Conservation (phyloP, 2,329 filamentous ascomycete species). For the Cladophialophora carrionii region DNA sequence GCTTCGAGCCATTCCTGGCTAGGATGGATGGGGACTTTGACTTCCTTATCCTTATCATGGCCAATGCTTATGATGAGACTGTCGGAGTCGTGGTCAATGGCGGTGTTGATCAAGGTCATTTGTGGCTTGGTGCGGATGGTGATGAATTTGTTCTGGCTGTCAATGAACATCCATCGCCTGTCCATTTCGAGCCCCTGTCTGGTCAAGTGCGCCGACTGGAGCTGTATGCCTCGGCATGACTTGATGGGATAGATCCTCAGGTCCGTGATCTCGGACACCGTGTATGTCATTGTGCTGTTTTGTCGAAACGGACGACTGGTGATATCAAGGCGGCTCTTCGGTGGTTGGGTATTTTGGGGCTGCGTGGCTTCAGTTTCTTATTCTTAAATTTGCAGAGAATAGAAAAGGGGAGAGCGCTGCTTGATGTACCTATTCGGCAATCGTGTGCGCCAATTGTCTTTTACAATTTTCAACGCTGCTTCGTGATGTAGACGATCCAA, state of each 20-base stretch:
- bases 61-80: conserved; percentile 53
- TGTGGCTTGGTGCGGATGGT: conserved; percentile 64
- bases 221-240: conserved; percentile 65
- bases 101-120: conserved; percentile 66
- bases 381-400: not conserved
- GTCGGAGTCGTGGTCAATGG: conserved; percentile 51
- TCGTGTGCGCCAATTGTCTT: not conserved
- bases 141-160: conserved; percentile 59
- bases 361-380: not conserved
- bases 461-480: not conserved
- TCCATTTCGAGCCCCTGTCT: conserved; percentile 64
- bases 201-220: conserved; percentile 56
- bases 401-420: not conserved
- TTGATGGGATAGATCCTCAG: conserved; percentile 68
- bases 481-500: not conserved
- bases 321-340: too few relatives aligned
- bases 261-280: conserved; percentile 36
- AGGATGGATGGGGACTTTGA: conserved; percentile 61
- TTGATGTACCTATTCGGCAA: not conserved
- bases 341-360: not conserved
- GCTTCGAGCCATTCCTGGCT: conserved; percentile 56
- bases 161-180: conserved; percentile 68
- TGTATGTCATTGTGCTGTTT: conserved; percentile 23
- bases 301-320: not conserved
- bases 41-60: conserved; percentile 43